A percentile compares a stretch with the other conserved stretches of the same genome.
These are phyloP conservation scores for Vickermania spadyakhi DNA, from an alignment of 208 protist genomes.

Conservation along the genomic window DNA sequence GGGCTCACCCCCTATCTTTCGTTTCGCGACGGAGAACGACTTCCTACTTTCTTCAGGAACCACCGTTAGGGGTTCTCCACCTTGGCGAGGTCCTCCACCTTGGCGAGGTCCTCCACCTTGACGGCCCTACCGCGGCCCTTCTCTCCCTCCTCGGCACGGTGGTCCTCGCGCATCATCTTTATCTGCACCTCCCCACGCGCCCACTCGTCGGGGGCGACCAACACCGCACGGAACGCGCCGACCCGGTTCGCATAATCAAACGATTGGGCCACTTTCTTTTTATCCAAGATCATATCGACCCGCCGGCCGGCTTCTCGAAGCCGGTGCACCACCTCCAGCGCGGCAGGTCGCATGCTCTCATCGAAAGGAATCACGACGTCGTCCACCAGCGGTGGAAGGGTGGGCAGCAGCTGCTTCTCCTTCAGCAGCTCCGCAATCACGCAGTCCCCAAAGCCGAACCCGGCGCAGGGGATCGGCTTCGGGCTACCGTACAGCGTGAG, in stretches of 20 bases:
- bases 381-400: conserved; percentile 52
- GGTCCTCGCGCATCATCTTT: conserved; percentile 85
- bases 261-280: conserved; percentile 85
- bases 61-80: too few species aligned
- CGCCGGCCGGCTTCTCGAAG: conserved; percentile 70
- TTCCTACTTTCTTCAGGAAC: too few species aligned
- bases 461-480: conserved; percentile 83
- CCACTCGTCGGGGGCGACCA: conserved; percentile 93
- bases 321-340: conserved; percentile 58
- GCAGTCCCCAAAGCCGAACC: conserved; percentile 95
- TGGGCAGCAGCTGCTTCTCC: conserved; percentile 80
- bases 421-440: conserved; percentile 93
- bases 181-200: conserved; percentile 77
- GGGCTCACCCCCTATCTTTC: too few species aligned
- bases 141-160: conserved; percentile 22
- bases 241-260: conserved; percentile 95
- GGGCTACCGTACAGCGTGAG: conserved; percentile 90
- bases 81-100: too few species aligned
- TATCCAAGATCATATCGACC: conserved; percentile 89
- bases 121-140: conserved; percentile 46
- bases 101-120: conserved; percentile 31
- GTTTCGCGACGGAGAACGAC: too few species aligned
- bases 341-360: conserved; percentile 81
- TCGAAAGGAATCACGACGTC: conserved; percentile 91
- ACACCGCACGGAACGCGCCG: conserved; percentile 74